phyloP scores from a whole-genome alignment of 1,139 yeast species.

The Suhomyces terraborum region DNA sequence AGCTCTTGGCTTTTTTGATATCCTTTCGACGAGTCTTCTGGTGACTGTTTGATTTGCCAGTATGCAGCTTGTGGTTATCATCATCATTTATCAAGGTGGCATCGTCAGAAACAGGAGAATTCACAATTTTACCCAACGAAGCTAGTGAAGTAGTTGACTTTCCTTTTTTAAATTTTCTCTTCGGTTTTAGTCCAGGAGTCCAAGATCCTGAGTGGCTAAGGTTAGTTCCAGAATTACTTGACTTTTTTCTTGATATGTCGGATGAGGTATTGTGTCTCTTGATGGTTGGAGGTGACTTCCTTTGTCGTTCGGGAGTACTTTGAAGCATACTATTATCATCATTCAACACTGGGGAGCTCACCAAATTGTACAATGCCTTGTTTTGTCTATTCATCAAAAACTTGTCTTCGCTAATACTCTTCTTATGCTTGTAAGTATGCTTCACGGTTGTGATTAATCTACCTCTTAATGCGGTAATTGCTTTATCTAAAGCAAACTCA shows the following conservation, averaged over 20 bases:
- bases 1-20: slow-evolving; percentile 40
- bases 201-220: slow-evolving; percentile 6
- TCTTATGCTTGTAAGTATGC: slow-evolving; percentile 22
- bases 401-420: slow-evolving; percentile 9
- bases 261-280: slow-evolving; percentile 19
- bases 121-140: slow-evolving; percentile 16
- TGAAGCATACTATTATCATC: slow-evolving; percentile 5
- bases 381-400: background rate
- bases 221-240: slow-evolving; percentile 7
- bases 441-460: slow-evolving; percentile 51
- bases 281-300: slow-evolving; percentile 4
- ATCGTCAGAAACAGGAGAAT: slow-evolving; percentile 10
- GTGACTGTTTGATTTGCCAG: background rate
- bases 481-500: slow-evolving; percentile 82
- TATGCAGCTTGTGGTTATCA: slow-evolving; percentile 1
- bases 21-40: slow-evolving; percentile 4
- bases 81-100: slow-evolving; percentile 20
- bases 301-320: slow-evolving; percentile 8
- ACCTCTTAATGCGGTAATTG: slow-evolving; percentile 68
- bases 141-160: slow-evolving; percentile 35
- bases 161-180: slow-evolving; percentile 22
- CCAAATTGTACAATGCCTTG: slow-evolving; percentile 20
- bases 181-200: slow-evolving; percentile 4
- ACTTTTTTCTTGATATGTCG: slow-evolving; percentile 6
- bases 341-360: slow-evolving; percentile 30